Evolutionary conservation across 805 yeast species (phyloP).

Genomic region (Kodamaea fukazawae): DNA sequence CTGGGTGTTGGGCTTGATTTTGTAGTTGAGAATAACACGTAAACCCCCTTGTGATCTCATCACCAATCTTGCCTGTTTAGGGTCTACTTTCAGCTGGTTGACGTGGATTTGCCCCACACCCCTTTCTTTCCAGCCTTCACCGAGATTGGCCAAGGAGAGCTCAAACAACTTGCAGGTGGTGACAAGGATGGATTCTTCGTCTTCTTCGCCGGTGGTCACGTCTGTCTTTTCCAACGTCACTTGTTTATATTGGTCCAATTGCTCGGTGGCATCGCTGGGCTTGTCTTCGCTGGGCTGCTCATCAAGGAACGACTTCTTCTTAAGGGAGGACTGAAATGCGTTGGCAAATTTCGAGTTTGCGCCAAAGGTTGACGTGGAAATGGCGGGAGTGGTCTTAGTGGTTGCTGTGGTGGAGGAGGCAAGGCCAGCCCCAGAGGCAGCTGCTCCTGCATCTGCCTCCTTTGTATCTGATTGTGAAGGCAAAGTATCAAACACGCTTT

Average conservation of each 20-base stretch:
- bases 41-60: slow-evolving; percentile 90
- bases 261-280: slow-evolving; percentile 13
- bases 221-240: slow-evolving; percentile 58
- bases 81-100: slow-evolving; percentile 45
- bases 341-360: slow-evolving; percentile 46
- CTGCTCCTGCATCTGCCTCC: neutral
- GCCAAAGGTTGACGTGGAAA: slow-evolving; percentile 41
- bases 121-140: slow-evolving; percentile 92
- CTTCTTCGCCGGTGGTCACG: slow-evolving; percentile 86
- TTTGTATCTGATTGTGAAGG: slow-evolving; percentile 1
- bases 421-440: too few relatives aligned
- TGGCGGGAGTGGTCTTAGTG: slow-evolving; percentile 4
- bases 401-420: neutral
- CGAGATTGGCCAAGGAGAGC: slow-evolving; percentile 60
- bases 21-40: slow-evolving; percentile 76
- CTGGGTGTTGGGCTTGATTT: slow-evolving; percentile 59
- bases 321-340: slow-evolving; percentile 53
- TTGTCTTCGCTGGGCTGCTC: slow-evolving; percentile 20
- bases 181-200: slow-evolving; percentile 65
- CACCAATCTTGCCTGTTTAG: slow-evolving; percentile 60
- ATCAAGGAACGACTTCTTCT: slow-evolving; percentile 59
- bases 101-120: slow-evolving; percentile 89
- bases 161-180: slow-evolving; percentile 78
- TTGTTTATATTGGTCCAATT: slow-evolving; percentile 45
- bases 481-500: slow-evolving; percentile 46